Conservation (phyloP, 2,329 filamentous ascomycete genomes). For the Ramichloridium luteum region DNA sequence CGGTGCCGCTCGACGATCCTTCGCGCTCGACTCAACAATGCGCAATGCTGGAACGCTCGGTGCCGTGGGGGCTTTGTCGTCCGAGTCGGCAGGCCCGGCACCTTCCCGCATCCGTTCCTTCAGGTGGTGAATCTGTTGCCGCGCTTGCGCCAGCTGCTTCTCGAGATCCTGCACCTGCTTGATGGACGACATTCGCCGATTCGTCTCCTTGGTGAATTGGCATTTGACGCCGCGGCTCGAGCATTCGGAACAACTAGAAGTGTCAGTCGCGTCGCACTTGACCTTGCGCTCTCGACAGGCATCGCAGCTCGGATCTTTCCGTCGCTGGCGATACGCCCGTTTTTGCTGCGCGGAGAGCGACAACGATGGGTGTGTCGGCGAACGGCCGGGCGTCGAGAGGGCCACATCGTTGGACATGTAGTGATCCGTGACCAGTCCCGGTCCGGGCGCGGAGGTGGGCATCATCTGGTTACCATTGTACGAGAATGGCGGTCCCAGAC, state of each 20-base stretch:
- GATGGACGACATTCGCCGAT: conserved; percentile 96
- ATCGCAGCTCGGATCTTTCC: conserved; percentile 96
- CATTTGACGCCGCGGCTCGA: conserved; percentile 94
- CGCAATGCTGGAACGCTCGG: conserved; percentile 20
- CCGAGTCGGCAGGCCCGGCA: conserved; percentile 22
- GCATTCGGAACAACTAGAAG: conserved; percentile 91
- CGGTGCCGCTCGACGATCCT: conserved; percentile 48
- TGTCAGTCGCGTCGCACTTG: conserved; percentile 92
- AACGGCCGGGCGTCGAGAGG: conserved; percentile 20
- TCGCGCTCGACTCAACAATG: conserved; percentile 29
- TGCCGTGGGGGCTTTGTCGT: conserved; percentile 28
- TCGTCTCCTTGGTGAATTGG: conserved; percentile 98
- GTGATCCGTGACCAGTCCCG: conserved; percentile 18
- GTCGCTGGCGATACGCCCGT: conserved; percentile 81
- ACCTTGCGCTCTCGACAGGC: conserved; percentile 78
- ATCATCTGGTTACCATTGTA: conserved; percentile 3
- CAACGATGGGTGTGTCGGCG: conserved; percentile 24
- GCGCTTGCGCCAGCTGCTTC: conserved; percentile 71
- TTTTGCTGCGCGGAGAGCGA: conserved; percentile 61
- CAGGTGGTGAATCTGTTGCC: conserved; percentile 65
- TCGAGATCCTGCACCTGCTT: conserved; percentile 98
- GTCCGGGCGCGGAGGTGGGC: conserved; percentile 1
- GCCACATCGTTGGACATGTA: conserved; percentile 17
- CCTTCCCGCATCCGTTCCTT: conserved; percentile 49
- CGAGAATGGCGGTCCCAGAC: conserved; percentile 3